These are phyloP conservation scores for Cynanchum wilfordii DNA, from an alignment of 257 asterid species.

Conservation along the genomic window DNA sequence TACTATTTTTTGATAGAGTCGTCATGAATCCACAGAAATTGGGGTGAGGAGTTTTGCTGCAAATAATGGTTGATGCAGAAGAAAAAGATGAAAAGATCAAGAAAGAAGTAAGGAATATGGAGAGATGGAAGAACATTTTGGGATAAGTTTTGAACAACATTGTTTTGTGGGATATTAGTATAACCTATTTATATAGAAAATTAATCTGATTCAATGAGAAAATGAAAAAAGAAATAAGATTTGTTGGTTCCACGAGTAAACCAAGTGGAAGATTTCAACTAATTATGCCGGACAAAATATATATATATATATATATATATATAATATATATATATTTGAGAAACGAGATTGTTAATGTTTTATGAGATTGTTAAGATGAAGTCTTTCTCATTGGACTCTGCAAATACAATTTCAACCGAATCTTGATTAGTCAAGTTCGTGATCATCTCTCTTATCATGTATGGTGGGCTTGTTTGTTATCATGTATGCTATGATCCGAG, in stretches of 20 bases:
- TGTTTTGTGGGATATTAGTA: slow-evolving; percentile 6
- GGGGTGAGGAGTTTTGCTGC: slow-evolving; percentile 56
- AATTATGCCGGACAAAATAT: neutral
- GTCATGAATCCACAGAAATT: slow-evolving; percentile 42
- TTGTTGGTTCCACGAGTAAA: no score
- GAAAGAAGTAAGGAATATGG: neutral
- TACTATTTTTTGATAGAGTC: slow-evolving; percentile 24
- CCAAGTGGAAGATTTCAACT: neutral
- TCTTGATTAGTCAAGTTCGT: no score
- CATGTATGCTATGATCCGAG: neutral
- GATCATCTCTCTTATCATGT: no score
- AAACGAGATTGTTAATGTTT: no score
- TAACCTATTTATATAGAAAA: neutral
- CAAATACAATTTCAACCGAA: no score
- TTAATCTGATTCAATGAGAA: no score
- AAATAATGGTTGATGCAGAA: slow-evolving; percentile 19
- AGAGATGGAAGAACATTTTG: neutral
- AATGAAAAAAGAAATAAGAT: no score
- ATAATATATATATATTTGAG: no score
- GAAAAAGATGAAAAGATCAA: neutral
- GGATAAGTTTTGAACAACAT: slow-evolving; percentile 1
- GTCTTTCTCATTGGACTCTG: no score
- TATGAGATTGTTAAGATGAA: no score
- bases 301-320: no score
- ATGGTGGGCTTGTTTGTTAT: neutral